Conservation (phyloP, 306 rosid genomes). For the Lotus japonicus region DNA sequence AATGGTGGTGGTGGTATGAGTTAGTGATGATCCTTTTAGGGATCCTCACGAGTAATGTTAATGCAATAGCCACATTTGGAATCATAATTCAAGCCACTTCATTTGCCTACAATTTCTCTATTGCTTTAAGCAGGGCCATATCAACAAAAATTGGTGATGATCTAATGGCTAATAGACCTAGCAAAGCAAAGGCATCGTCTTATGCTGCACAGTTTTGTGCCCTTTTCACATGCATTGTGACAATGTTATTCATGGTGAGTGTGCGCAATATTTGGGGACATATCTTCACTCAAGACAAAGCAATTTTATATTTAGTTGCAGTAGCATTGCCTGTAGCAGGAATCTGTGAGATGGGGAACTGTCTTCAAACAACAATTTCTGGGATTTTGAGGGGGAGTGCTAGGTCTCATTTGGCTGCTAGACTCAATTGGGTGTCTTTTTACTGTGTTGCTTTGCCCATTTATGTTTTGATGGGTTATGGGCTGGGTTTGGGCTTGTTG, state of each 20-base stretch:
- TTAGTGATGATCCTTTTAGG: constrained; percentile 33
- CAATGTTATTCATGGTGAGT: constrained; percentile 18
- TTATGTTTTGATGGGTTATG: constrained; percentile 10
- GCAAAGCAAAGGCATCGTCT: constrained; percentile 26
- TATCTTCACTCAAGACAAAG: constrained; percentile 23
- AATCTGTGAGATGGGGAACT: constrained; percentile 40
- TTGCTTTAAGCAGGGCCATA: constrained; percentile 33
- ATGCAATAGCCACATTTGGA: constrained; percentile 35
- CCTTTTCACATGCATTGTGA: constrained; percentile 7
- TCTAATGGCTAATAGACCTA: constrained; percentile 33
- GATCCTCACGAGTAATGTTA: constrained; percentile 11
- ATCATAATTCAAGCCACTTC: constrained; percentile 44
- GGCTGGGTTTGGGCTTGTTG: constrained; percentile 5
- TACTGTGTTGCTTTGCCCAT: constrained; percentile 37
- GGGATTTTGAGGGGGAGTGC: constrained; percentile 42
- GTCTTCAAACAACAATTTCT: constrained; percentile 38
- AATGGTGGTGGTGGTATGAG: constrained; percentile 69
- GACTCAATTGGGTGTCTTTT: constrained; percentile 16
- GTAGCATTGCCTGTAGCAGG: background rate
- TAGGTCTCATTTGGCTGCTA: constrained; percentile 27
- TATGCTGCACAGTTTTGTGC: constrained; percentile 18
- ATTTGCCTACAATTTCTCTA: constrained; percentile 30
- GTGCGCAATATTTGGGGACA: constrained; percentile 21
- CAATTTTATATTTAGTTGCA: background rate
- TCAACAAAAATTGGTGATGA: constrained; percentile 43